Conservation (phyloP, 2,329 filamentous ascomycete genomes). For the Aquanectria penicillioides region DNA sequence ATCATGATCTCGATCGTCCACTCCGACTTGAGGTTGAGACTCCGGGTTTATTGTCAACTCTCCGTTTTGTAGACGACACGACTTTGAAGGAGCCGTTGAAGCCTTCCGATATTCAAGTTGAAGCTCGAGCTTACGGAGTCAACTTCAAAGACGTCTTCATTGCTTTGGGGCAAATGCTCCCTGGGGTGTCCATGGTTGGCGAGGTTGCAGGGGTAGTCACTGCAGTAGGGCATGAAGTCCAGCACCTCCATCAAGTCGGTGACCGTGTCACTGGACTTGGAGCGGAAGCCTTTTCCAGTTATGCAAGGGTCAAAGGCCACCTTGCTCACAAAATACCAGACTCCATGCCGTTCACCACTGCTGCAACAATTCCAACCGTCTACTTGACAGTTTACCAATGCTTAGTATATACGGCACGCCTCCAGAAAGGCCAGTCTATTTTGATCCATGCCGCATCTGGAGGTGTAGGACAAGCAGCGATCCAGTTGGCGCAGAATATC, state of each 20-base stretch:
- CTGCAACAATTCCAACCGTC: conserved; percentile 36
- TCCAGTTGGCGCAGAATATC: conserved; percentile 40
- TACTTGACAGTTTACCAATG: conserved; percentile 34
- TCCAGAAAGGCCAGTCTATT: conserved; percentile 47
- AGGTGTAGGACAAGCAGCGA: conserved; percentile 45
- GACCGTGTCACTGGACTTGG: conserved; percentile 38
- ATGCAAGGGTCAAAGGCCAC: conserved; percentile 22
- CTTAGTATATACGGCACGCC: conserved; percentile 34
- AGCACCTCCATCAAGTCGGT: too few relatives aligned
- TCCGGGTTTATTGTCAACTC: conserved; percentile 24
- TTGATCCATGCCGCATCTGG: conserved; percentile 48
- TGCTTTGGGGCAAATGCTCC: conserved; percentile 45
- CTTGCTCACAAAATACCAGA: conserved; percentile 29
- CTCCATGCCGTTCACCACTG: conserved; percentile 40
- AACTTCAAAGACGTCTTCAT: conserved; percentile 51
- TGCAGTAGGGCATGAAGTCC: conserved; percentile 39
- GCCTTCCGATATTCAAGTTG: conserved; percentile 6
- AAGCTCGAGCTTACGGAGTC: conserved; percentile 32
- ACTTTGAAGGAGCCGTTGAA: conserved; percentile 15
- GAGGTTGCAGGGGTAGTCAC: conserved; percentile 49
- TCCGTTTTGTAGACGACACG: conserved; percentile 23
- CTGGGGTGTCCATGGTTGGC: conserved; percentile 41
- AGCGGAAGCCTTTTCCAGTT: conserved; percentile 27
- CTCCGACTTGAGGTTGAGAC: conserved; percentile 25
- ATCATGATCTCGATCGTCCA: conserved; percentile 18